phyloP scores from a whole-genome alignment of 2,329 filamentous ascomycete genomes.

The Davidsoniella australis region DNA sequence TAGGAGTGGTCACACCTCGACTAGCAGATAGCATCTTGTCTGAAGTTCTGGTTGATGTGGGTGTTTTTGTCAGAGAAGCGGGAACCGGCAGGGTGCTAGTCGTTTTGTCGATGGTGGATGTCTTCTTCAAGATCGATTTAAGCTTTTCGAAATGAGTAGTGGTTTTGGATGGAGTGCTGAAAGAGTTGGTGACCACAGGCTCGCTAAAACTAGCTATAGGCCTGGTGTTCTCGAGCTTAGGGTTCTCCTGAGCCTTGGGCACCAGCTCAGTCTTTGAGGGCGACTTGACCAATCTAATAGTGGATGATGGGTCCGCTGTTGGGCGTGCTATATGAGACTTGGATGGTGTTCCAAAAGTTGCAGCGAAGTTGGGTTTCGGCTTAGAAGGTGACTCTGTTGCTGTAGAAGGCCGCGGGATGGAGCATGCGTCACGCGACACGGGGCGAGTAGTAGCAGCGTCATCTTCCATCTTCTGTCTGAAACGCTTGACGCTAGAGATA shows the following conservation, averaged over 20 bases:
- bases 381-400: conserved; percentile 17
- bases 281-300: conserved; percentile 23
- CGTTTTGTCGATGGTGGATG: conserved; percentile 23
- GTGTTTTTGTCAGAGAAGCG: conserved; percentile 16
- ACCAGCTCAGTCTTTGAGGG: conserved; percentile 27
- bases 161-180: conserved; percentile 17
- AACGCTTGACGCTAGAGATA: conserved; percentile 45
- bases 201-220: neutral
- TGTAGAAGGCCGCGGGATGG: conserved; percentile 31
- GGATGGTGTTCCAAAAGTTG: conserved; percentile 22
- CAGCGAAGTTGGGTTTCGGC: conserved; percentile 1
- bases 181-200: conserved; percentile 15
- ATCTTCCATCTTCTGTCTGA: conserved; percentile 48
- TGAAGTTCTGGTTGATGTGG: conserved; percentile 22
- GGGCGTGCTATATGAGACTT: conserved; percentile 53
- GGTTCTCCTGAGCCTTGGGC: neutral
- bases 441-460: conserved; percentile 52
- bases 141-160: conserved; percentile 35
- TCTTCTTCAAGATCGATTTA: conserved; percentile 38
- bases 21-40: conserved; percentile 14
- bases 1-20: conserved; percentile 45
- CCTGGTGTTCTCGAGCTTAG: too few relatives aligned
- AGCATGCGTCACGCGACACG: conserved; percentile 32
- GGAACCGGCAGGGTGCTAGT: conserved; percentile 29
- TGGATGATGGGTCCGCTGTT: conserved; percentile 36